A percentile compares a stretch with the other conserved stretches of the same genome.
Conservation (phyloP, 441 rosid genomes). For the Erysimum cheiri region DNA sequence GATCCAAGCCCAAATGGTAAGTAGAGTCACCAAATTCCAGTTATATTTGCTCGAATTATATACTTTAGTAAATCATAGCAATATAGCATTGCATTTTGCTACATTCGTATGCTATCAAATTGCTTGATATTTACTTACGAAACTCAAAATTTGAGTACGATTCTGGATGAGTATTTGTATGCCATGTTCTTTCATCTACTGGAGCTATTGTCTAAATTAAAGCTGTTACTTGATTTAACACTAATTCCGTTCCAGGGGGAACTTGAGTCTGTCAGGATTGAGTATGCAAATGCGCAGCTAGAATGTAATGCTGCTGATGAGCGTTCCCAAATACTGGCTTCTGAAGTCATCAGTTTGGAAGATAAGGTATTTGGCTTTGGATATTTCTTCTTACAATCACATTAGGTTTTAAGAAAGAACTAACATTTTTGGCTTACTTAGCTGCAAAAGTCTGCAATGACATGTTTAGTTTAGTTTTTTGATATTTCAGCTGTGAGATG, state of each 20-base stretch:
- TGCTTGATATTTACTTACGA: background rate
- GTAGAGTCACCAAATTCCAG: constrained; percentile 38
- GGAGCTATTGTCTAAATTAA: constrained; percentile 27
- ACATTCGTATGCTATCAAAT: constrained; percentile 17
- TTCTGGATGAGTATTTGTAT: constrained; percentile 21
- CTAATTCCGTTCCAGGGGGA: constrained; percentile 63
- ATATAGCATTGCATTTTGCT: constrained; percentile 29
- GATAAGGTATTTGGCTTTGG: constrained; percentile 74
- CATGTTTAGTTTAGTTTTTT: constrained; percentile 17
- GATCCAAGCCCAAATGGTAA: constrained; percentile 82
- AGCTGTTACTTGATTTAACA: constrained; percentile 22
- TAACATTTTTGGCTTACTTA: constrained; percentile 8
- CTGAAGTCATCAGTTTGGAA: constrained; percentile 97
- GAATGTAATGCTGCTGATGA: constrained; percentile 96
- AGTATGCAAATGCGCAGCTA: constrained; percentile 74
- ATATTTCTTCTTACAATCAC: constrained; percentile 6
- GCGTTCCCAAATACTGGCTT: constrained; percentile 88
- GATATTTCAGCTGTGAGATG: background rate
- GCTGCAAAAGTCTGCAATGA: constrained; percentile 34
- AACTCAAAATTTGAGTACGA: constrained; percentile 23
- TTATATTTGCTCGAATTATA: constrained; percentile 12
- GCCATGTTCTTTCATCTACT: constrained; percentile 16
- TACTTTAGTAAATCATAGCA: constrained; percentile 4
- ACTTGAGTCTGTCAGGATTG: constrained; percentile 77
- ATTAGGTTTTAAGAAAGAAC: background rate